Evolutionary conservation across 495 filamentous ascomycete genomes (phyloP), one percentile per base, ranked within the genome.

Genomic region (Entonaema liquescens): DNA sequence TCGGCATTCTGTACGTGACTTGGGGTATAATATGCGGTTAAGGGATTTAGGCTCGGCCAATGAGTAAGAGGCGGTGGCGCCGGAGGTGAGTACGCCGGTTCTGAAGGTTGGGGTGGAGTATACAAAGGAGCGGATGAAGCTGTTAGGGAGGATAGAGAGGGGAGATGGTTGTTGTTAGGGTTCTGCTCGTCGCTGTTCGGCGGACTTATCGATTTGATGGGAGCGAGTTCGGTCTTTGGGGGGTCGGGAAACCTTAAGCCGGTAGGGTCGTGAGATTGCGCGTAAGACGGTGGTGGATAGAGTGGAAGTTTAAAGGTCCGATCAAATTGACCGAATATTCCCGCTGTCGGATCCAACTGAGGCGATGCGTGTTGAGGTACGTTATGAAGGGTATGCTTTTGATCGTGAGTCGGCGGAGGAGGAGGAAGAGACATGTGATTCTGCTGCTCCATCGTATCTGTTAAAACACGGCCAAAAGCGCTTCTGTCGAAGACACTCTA

Each of bases 41-140:
- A 78, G 9, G 85, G 85, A 58, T 87, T 87, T 28, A 83, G 78
- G 53, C 82, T 85, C 29, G 85, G 85, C 85, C 85, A 87, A 61
- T 80, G 80, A 13, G 52, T 70, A 3, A 73, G 62, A n/a, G 77
- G 63, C 15, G 76, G 62, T 1, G 70, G 59, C 33, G 62, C 65
- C 9, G 74, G 76, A 50, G 76, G 72, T 35, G 79, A 74, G 58
- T 76, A 73, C 15, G 71, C 59, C 29, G 75, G 72, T 25, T 77
- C 75, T 23, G 75, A 67, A 9, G 61, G 75, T 29, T 65, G 67
- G 23, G 77, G 67, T 11, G 79, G 62, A 21, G 74, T 55, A 40
- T 71, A 69, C 5, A 69, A 12, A 56, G 71, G 53, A 36, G 57
- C 49, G 23, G 74, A 73, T 1, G 78, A 59, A 21, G 77, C 79